phyloP scores from a whole-genome alignment of 2,329 filamentous ascomycete genomes.

The Penicillium corylophilum region DNA sequence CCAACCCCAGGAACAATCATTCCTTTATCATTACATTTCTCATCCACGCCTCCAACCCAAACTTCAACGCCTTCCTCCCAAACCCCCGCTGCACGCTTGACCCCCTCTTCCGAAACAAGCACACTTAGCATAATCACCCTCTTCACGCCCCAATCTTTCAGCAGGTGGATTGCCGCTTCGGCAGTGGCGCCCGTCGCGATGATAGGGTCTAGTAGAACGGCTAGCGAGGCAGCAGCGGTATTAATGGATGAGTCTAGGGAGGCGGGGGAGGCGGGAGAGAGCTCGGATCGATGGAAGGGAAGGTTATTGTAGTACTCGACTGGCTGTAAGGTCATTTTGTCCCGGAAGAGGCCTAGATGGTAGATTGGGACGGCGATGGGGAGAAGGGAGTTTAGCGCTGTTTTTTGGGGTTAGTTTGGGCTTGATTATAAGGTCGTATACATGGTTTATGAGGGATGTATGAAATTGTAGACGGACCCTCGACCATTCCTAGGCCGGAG shows the following conservation, averaged over 20 bases:
- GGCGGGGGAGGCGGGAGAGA: conserved; percentile 28
- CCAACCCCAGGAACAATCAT: conserved; percentile 91
- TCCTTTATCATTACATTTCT: conserved; percentile 67
- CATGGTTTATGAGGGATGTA: background rate
- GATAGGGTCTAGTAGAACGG: conserved; percentile 85
- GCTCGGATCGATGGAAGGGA: conserved; percentile 57
- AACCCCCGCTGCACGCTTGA: conserved; percentile 68
- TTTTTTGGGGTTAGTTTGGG: conserved; percentile 6
- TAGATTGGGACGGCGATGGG: conserved; percentile 78
- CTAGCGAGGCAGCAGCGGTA: conserved; percentile 57
- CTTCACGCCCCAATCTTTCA: conserved; percentile 89
- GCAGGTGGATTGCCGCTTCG: conserved; percentile 81
- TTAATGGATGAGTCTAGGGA: conserved; percentile 27
- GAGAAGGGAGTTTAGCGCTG: conserved; percentile 78
- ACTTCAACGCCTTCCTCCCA: conserved; percentile 66
- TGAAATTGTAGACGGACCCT: conserved; percentile 54
- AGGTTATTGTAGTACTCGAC: conserved; percentile 99
- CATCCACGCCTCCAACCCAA: conserved; percentile 80
- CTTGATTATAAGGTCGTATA: background rate
- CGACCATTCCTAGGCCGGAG: conserved; percentile 87
- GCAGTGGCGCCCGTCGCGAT: conserved; percentile 93
- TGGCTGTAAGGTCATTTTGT: conserved; percentile 79
- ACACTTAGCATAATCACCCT: conserved; percentile 74
- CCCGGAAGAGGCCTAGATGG: conserved; percentile 92
- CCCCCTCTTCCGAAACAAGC: conserved; percentile 69